phyloP scores from a whole-genome alignment of 768 basidiomycete species.

The Gymnopilus junonius region DNA sequence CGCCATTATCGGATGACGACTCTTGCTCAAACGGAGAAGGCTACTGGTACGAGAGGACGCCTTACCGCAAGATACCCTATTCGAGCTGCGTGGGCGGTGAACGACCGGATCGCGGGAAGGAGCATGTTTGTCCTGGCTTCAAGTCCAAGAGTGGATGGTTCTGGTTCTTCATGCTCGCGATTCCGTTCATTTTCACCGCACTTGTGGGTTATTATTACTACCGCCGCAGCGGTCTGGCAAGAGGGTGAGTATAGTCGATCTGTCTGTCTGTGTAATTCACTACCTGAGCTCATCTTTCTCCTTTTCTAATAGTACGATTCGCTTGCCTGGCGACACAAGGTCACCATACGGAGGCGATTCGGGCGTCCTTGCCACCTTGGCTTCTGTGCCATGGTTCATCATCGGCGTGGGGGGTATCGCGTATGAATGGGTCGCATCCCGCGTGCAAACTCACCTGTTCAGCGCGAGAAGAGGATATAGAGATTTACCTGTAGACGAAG shows the following conservation, averaged over 20 bases:
- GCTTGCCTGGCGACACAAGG: slow-evolving; percentile 65
- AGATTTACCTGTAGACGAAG: slow-evolving; percentile 82
- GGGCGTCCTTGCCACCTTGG: slow-evolving; percentile 66
- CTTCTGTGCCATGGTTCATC: slow-evolving; percentile 90
- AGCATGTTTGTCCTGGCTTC: slow-evolving; percentile 84
- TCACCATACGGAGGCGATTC: slow-evolving; percentile 40
- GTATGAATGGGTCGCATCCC: slow-evolving; percentile 64
- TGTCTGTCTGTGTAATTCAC: neutral
- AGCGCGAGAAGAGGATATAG: slow-evolving; percentile 69
- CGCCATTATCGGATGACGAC: slow-evolving; percentile 63
- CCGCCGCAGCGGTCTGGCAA: slow-evolving; percentile 67
- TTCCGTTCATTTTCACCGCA: slow-evolving; percentile 80
- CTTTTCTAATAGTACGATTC: slow-evolving; percentile 63
- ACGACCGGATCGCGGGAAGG: slow-evolving; percentile 74
- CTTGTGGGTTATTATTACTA: slow-evolving; percentile 85
- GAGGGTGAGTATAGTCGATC: slow-evolving; percentile 68
- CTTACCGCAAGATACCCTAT: slow-evolving; percentile 89
- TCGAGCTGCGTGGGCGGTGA: slow-evolving; percentile 84
- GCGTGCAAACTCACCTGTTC: slow-evolving; percentile 46
- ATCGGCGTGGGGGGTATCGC: slow-evolving; percentile 78
- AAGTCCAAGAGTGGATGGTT: slow-evolving; percentile 74
- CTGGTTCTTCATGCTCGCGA: slow-evolving; percentile 78
- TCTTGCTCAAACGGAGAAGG: slow-evolving; percentile 65
- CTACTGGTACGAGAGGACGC: slow-evolving; percentile 93
- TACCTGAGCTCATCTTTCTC: slow-evolving; percentile 13